A percentile compares a stretch with the other conserved stretches of the same genome.
phyloP scores from a whole-genome alignment of 2,329 filamentous ascomycete species.

The Colletotrichum sp. region DNA sequence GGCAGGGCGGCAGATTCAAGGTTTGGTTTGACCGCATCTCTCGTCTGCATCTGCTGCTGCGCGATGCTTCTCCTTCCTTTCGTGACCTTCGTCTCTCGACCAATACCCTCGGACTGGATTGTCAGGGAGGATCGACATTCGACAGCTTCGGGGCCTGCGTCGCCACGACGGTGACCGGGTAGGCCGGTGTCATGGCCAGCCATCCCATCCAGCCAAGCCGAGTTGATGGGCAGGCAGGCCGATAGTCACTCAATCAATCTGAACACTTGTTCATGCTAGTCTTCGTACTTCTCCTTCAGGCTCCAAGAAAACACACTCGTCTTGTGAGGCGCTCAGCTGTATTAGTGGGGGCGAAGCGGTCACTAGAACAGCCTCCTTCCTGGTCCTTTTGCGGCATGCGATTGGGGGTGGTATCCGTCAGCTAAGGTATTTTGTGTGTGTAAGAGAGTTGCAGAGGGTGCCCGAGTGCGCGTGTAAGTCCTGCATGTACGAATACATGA shows the following conservation, averaged over 20 bases:
- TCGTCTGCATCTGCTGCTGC: not conserved
- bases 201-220: not conserved
- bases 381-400: not conserved
- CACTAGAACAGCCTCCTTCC: slow-evolving; percentile 13
- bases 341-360: slow-evolving; percentile 17
- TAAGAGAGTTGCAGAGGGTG: not conserved
- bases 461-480: not conserved
- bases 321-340: not conserved
- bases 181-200: not conserved
- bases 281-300: not conserved
- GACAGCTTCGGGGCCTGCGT: not conserved
- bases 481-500: not conserved
- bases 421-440: not conserved
- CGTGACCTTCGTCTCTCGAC: not conserved
- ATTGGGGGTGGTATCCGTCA: slow-evolving; percentile 3
- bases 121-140: slow-evolving; percentile 17
- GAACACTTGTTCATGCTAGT: not conserved
- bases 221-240: not conserved
- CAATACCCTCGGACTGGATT: slow-evolving; percentile 18
- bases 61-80: not conserved
- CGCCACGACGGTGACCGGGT: not conserved
- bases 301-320: not conserved
- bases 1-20: slow-evolving; percentile 5
- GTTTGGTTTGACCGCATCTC: slow-evolving; percentile 13
- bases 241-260: not conserved